phyloP scores from a whole-genome alignment of 2,329 filamentous ascomycete species.

The Colletotrichum navitas region DNA sequence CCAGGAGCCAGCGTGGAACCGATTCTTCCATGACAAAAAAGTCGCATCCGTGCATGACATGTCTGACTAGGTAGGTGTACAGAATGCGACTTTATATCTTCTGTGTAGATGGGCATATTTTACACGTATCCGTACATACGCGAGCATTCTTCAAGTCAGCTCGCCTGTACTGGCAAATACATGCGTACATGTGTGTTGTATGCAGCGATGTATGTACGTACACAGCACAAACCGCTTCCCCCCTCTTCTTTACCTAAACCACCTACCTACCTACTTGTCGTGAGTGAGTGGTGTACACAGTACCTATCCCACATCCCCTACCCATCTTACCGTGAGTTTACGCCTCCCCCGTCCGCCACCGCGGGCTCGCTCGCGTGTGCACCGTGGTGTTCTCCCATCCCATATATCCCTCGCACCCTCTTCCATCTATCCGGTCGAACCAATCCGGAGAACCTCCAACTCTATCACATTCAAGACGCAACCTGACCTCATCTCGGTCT shows the following conservation, averaged over 20 bases:
- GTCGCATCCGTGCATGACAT: neutral
- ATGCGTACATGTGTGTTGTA: too few species aligned
- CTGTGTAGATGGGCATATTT: neutral
- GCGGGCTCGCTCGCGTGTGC: conserved; percentile 1
- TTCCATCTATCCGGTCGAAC: conserved; percentile 38
- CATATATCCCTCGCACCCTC: conserved; percentile 25
- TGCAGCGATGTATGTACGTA: too few species aligned
- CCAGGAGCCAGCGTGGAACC: conserved; percentile 27
- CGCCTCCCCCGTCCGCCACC: conserved; percentile 23
- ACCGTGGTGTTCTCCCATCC: conserved; percentile 19
- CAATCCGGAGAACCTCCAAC: conserved; percentile 18
- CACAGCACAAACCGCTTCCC: too few species aligned
- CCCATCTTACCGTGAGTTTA: neutral
- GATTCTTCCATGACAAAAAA: conserved; percentile 27
- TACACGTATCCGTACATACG: neutral
- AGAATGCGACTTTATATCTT: neutral
- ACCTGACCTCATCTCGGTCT: conserved; percentile 32
- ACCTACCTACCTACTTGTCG: too few species aligned
- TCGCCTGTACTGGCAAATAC: neutral
- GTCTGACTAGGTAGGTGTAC: neutral
- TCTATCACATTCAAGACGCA: conserved; percentile 30
- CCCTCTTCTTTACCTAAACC: neutral
- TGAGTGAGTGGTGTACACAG: too few species aligned
- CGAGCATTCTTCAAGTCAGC: conserved; percentile 31
- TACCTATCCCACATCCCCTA: neutral